These are phyloP conservation scores for Podospora anserina DNA, from an alignment of 495 filamentous ascomycete species.

Conservation along the genomic window DNA sequence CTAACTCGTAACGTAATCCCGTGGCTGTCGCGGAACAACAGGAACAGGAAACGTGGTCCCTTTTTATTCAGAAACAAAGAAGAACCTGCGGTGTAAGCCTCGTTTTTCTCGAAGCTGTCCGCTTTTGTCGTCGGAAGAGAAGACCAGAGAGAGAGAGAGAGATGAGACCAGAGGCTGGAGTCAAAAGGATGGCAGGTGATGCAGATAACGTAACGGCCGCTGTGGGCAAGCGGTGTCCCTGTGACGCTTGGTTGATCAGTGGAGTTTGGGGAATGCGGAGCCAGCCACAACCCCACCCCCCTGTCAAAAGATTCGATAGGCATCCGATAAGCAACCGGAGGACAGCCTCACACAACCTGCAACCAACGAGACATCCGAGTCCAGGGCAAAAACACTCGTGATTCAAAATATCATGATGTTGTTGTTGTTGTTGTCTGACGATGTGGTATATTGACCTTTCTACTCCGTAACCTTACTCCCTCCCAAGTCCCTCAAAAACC, in stretches of 20 bases:
- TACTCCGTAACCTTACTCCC: neutral
- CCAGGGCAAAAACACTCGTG: too few relatives aligned
- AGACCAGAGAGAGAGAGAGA: too few relatives aligned
- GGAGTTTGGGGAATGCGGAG: neutral
- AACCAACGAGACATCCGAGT: neutral
- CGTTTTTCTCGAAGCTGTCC: neutral
- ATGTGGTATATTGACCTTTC: neutral
- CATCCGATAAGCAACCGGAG: neutral
- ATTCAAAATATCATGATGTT: neutral
- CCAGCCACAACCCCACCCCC: neutral
- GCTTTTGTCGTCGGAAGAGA: neutral
- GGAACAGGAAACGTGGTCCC: constrained; percentile 1
- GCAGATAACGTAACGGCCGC: neutral
- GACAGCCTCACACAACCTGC: neutral
- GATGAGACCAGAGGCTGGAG: neutral
- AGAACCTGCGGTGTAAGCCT: neutral
- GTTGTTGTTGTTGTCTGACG: neutral
- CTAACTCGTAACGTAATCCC: neutral
- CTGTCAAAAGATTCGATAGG: neutral
- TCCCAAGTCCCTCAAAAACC: neutral
- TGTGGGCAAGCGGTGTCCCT: neutral
- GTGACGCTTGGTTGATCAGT: neutral
- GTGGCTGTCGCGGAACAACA: neutral
- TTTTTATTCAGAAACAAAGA: neutral
- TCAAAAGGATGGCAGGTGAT: neutral